Conservation (phyloP, 2,329 filamentous ascomycete genomes). For the Exophiala sp. region DNA sequence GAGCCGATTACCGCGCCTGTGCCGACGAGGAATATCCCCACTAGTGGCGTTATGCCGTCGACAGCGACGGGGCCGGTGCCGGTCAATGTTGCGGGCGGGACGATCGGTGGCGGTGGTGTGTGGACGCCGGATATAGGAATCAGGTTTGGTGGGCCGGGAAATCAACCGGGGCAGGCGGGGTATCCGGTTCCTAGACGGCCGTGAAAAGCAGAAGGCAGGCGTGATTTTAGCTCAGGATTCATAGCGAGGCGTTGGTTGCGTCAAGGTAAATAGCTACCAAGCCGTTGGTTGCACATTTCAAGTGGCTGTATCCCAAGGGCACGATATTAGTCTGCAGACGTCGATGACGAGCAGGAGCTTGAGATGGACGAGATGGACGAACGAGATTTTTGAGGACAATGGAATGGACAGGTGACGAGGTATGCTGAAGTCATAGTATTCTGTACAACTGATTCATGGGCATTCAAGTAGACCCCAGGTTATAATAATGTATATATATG, state of each 20-base stretch:
- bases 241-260: neutral
- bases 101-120: constrained; percentile 47
- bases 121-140: constrained; percentile 83
- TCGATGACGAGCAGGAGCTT: no score
- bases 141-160: constrained; percentile 58
- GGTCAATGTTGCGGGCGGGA: constrained; percentile 19
- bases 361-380: no score
- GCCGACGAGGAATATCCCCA: constrained; percentile 42
- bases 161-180: constrained; percentile 22
- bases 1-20: constrained; percentile 45
- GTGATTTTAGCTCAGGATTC: neutral
- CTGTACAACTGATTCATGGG: no score
- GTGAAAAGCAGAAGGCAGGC: neutral
- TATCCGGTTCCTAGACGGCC: constrained; percentile 20
- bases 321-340: no score
- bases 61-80: constrained; percentile 34
- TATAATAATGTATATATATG: no score
- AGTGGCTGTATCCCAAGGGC: no score
- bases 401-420: no score
- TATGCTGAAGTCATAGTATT: no score
- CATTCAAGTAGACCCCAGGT: no score
- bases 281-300: no score
- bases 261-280: no score
- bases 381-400: no score
- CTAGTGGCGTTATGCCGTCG: constrained; percentile 51